Evolutionary conservation across 352 stramenopile species (phyloP), one percentile per base, ranked within the genome.

Genomic region (Globisporangium sylvaticum): DNA sequence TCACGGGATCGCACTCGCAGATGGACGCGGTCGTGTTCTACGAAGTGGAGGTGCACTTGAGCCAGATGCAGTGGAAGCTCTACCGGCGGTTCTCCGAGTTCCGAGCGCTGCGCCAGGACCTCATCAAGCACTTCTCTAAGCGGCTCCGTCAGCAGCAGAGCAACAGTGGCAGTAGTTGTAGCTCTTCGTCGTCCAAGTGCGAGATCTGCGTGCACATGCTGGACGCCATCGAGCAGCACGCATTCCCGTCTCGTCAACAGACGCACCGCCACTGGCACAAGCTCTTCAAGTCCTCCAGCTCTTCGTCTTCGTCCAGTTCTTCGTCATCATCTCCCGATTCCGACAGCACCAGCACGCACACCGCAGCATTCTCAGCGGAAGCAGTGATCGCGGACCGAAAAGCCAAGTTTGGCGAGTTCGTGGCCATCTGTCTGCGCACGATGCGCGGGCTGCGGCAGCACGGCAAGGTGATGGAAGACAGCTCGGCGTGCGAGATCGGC

Each of bases 11-110:
- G 4, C 84, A 90, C 63, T 59, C 74, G 14, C 73, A 89, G 52
- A 68, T 78, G 29, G 77, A 91, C 54, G 71, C 75, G 12, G 77
- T 90, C 20, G 79, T 91, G 14, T 88, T 82, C 50, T 93, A 93
- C 48, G 71, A 85, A 37, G n/a, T 93, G 24, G 77, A 91, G 60
- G 70, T 90, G 14, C 80, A 86, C 65, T 66, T 93, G 24, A 88
- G 80, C 53, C 79, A 87, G 67, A 72, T 80, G 46, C 76, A 75
- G n/a, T 93, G 85, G 85, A 73, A 65, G 2, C 68, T 90, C 4
- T 68, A 72, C 3, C 83, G 75, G 58, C 85, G 85, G n/a, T 93
- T 90, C 65, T 93, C 85, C 5, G 85, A 91, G 68, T 91, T 91
- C 56, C 83, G 79, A 29, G 39, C 65, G 3, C 57, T 93, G 34